A percentile compares a stretch with the other conserved stretches of the same genome.
Conservation (phyloP, 2,329 filamentous ascomycete species). For the Pezicula carpinea region DNA sequence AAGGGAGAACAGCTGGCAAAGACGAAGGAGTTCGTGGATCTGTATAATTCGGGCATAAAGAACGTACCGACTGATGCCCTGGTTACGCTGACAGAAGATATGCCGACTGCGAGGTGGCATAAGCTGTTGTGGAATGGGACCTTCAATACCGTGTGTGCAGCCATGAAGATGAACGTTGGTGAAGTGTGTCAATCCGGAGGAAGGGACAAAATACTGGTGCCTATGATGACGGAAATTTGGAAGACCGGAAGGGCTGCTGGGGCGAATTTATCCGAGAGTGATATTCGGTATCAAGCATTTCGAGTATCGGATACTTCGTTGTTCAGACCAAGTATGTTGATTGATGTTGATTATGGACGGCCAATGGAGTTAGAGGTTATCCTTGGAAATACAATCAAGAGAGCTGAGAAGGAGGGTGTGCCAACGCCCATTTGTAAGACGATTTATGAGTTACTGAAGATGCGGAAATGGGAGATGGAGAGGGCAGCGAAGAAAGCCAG, state of each 20-base stretch:
- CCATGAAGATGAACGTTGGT: slow-evolving; percentile 15
- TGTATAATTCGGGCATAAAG: slow-evolving; percentile 13
- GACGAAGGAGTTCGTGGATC: slow-evolving; percentile 14
- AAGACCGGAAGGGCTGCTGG: slow-evolving; percentile 18
- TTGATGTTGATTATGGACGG: slow-evolving; percentile 45
- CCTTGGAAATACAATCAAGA: slow-evolving; percentile 45
- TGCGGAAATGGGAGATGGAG: slow-evolving; percentile 37
- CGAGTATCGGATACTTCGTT: slow-evolving; percentile 7
- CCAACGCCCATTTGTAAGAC: slow-evolving; percentile 46
- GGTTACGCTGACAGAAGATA: slow-evolving; percentile 12
- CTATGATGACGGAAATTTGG: slow-evolving; percentile 23
- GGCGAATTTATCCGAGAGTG: slow-evolving; percentile 14
- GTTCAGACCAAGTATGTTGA: slow-evolving; percentile 38
- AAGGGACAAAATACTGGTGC: slow-evolving; percentile 16
- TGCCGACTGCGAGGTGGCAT: slow-evolving; percentile 15
- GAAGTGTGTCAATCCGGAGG: slow-evolving; percentile 18
- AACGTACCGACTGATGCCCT: slow-evolving; percentile 3
- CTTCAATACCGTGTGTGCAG: slow-evolving; percentile 18
- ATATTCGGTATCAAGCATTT: slow-evolving; percentile 9
- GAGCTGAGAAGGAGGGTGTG: slow-evolving; percentile 41
- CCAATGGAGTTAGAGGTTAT: slow-evolving; percentile 51
- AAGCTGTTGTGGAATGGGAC: slow-evolving; percentile 20
- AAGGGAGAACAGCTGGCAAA: neutral
- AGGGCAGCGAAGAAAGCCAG: neutral
- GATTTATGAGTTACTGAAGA: slow-evolving; percentile 47